These are phyloP conservation scores for Sungouiozyma intestinalis DNA, from an alignment of 805 yeast species.

Conservation along the genomic window DNA sequence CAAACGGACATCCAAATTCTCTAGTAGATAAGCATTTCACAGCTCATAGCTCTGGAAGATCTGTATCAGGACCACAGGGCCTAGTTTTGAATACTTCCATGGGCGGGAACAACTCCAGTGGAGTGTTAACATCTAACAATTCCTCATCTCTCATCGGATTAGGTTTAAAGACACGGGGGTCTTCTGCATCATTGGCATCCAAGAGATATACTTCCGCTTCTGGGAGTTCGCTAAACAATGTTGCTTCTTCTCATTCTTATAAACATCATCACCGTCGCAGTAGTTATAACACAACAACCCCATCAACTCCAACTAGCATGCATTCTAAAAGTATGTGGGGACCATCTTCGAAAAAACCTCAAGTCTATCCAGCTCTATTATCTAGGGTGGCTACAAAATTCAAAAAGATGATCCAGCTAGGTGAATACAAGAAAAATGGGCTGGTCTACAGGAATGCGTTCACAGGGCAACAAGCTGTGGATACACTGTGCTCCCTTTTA, in stretches of 20 bases:
- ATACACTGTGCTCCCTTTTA: constrained; percentile 73
- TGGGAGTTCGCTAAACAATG: constrained; percentile 9
- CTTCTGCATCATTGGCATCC: constrained; percentile 31
- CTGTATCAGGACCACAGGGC: neutral
- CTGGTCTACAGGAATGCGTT: constrained; percentile 86
- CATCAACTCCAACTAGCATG: constrained; percentile 2
- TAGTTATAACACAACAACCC: constrained; percentile 3
- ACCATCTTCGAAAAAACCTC: constrained; percentile 37
- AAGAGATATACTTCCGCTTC: constrained; percentile 31
- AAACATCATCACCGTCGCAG: constrained; percentile 5
- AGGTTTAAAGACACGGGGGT: constrained; percentile 38
- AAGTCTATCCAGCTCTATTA: constrained; percentile 80
- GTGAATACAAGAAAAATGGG: constrained; percentile 82
- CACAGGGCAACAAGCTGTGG: constrained; percentile 90
- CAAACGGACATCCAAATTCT: constrained; percentile 9
- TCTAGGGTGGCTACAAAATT: constrained; percentile 77
- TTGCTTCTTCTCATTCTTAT: constrained; percentile 3
- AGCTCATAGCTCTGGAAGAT: constrained; percentile 2
- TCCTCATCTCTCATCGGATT: constrained; percentile 17
- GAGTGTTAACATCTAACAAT: neutral
- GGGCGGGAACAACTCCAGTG: constrained; percentile 1
- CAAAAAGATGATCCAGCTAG: constrained; percentile 54
- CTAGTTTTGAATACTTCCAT: constrained; percentile 4
- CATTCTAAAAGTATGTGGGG: constrained; percentile 3
- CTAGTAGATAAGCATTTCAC: constrained; percentile 13